A percentile compares a stretch with the other conserved stretches of the same genome.
Conservation (phyloP, 2,329 filamentous ascomycete genomes). For the Diaporthe velutina region DNA sequence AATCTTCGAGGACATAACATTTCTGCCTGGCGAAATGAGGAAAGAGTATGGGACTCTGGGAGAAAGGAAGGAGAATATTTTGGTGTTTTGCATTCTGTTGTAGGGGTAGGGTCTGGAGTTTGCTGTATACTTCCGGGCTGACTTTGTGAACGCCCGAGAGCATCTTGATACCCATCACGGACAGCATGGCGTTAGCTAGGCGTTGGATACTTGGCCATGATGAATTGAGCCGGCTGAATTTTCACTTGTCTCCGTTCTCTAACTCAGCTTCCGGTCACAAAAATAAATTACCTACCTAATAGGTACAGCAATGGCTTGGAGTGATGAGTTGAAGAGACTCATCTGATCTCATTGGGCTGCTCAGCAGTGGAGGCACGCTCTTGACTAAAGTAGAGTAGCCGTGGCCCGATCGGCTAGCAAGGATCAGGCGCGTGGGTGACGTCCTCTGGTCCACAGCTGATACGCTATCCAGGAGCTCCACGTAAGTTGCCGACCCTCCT, state of each 20-base stretch:
- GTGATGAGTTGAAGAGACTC: not conserved
- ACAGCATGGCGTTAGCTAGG: conserved; percentile 14
- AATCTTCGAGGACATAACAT: not conserved
- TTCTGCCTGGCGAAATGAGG: not conserved
- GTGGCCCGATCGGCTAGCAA: conserved; percentile 22
- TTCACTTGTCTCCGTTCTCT: not conserved
- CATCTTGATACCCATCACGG: conserved; percentile 17
- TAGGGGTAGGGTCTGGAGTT: not conserved
- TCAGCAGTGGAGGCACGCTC: not conserved
- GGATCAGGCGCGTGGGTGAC: conserved; percentile 37
- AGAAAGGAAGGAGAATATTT: not conserved
- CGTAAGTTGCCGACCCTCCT: conserved; percentile 31
- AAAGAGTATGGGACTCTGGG: not conserved
- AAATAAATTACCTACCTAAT: not conserved
- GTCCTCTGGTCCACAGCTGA: conserved; percentile 35
- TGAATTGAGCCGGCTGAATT: not conserved
- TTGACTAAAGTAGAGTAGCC: not conserved
- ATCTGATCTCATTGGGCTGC: not conserved
- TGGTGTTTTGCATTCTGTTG: not conserved
- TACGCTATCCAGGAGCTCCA: conserved; percentile 37
- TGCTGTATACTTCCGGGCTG: not conserved
- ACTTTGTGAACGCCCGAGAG: not conserved
- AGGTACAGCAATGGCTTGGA: not conserved
- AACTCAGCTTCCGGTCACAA: not conserved
- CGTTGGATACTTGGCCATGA: not conserved